A percentile compares a stretch with the other conserved stretches of the same genome.
Evolutionary conservation across 202 grass and related monocot species (phyloP).

Genomic region (Musa balbisiana): DNA sequence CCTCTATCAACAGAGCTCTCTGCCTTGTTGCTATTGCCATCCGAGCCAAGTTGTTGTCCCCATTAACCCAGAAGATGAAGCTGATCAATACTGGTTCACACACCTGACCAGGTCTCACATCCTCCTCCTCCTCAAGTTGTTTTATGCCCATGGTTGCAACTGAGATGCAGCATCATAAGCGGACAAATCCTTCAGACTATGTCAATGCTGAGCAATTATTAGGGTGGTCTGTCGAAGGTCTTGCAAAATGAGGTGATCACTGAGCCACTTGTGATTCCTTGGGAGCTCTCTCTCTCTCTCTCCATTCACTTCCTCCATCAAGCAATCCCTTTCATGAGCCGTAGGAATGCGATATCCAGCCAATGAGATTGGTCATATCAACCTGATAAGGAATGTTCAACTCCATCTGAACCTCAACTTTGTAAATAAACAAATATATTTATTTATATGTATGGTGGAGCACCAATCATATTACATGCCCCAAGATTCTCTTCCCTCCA

Average conservation of each 20-base stretch:
- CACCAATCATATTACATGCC: not conserved
- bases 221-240: too few relatives aligned
- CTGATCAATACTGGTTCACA: not conserved
- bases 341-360: not conserved
- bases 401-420: not conserved
- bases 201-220: too few relatives aligned
- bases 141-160: too few relatives aligned
- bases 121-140: not conserved
- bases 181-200: too few relatives aligned
- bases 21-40: not conserved
- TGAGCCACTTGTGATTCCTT: too few relatives aligned
- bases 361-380: not conserved
- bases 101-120: not conserved
- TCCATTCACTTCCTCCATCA: not conserved
- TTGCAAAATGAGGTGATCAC: too few relatives aligned
- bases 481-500: too few relatives aligned
- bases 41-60: not conserved
- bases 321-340: not conserved
- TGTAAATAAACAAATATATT: not conserved
- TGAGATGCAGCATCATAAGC: too few relatives aligned
- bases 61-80: not conserved
- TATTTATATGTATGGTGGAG: not conserved
- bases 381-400: slow-evolving; percentile 1
- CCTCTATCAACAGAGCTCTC: not conserved
- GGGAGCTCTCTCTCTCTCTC: too few relatives aligned